Evolutionary conservation across 139 green algal genomes (phyloP).

Genomic region (Chlorella sp.): DNA sequence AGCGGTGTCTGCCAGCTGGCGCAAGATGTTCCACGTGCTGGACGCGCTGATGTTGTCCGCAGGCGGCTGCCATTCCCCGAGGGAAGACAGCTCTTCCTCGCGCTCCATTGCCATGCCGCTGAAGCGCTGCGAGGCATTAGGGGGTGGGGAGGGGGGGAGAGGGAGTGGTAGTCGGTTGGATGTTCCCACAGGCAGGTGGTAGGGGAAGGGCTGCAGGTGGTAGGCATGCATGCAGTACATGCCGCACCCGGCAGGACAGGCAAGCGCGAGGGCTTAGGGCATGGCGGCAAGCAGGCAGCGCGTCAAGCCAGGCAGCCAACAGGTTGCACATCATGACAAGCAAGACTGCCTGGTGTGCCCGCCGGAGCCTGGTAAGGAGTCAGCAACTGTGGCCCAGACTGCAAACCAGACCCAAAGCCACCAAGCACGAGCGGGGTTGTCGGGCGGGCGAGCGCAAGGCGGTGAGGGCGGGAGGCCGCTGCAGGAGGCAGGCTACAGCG

Average conservation of each 20-base stretch:
- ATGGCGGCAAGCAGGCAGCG: neutral
- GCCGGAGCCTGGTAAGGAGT: constrained; percentile 6
- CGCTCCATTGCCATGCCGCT: neutral
- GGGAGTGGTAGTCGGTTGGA: neutral
- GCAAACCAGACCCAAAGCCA: constrained; percentile 32
- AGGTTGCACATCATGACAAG: neutral
- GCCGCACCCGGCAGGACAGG: too few species aligned
- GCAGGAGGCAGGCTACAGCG: neutral
- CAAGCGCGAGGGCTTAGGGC: neutral
- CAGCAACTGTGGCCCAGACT: too few species aligned
- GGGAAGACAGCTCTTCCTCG: neutral
- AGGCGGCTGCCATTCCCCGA: constrained; percentile 44
- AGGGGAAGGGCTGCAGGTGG: too few species aligned
- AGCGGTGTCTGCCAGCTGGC: constrained; percentile 23
- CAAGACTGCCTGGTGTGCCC: neutral
- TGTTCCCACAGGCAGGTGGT: neutral
- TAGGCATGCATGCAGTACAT: too few species aligned
- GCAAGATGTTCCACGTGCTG: constrained; percentile 37
- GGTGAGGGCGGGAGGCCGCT: neutral
- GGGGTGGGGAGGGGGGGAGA: neutral
- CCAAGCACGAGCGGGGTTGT: neutral
- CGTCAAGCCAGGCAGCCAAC: too few species aligned
- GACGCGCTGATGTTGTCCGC: neutral
- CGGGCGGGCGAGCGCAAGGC: too few species aligned
- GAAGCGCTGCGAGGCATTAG: neutral